phyloP scores from a whole-genome alignment of 1,139 yeast species.

The Ashbya aceris region DNA sequence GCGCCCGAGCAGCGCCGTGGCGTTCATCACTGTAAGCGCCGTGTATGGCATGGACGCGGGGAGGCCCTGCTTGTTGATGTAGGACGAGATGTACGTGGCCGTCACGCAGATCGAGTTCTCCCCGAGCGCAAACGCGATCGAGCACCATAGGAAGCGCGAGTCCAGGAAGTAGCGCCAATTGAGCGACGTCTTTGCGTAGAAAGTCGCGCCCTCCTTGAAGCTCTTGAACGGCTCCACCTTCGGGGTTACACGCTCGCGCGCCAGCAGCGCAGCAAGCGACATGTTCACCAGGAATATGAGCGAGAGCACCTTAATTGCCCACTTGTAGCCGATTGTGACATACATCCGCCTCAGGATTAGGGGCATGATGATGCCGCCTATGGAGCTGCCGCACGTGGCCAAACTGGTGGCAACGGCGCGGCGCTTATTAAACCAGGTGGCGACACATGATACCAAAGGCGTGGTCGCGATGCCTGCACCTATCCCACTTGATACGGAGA shows the following conservation, averaged over 20 bases:
- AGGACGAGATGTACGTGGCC: constrained; percentile 45
- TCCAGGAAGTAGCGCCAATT: constrained; percentile 34
- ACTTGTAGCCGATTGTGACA: constrained; percentile 38
- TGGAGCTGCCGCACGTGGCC: constrained; percentile 59
- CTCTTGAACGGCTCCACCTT: constrained; percentile 19
- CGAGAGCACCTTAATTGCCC: constrained; percentile 51
- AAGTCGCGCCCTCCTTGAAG: constrained; percentile 17
- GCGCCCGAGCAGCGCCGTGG: constrained; percentile 51
- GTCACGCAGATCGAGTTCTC: constrained; percentile 49
- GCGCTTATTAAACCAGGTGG: constrained; percentile 51
- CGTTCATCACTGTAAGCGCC: constrained; percentile 49
- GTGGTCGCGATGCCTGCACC: constrained; percentile 52
- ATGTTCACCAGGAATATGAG: constrained; percentile 40
- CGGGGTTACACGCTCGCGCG: constrained; percentile 38
- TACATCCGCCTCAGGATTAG: constrained; percentile 47
- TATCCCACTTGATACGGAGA: constrained; percentile 46
- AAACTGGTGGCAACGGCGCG: constrained; percentile 55
- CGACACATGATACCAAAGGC: constrained; percentile 49
- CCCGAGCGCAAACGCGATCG: constrained; percentile 38
- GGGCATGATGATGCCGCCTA: constrained; percentile 59
- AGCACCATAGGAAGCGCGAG: constrained; percentile 33
- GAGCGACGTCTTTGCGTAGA: constrained; percentile 25
- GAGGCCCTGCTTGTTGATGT: constrained; percentile 45
- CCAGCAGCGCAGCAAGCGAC: constrained; percentile 34
- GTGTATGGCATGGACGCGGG: constrained; percentile 42